These are phyloP conservation scores for Lipomyces mesembrius DNA, from an alignment of 805 yeast species.

Conservation along the genomic window DNA sequence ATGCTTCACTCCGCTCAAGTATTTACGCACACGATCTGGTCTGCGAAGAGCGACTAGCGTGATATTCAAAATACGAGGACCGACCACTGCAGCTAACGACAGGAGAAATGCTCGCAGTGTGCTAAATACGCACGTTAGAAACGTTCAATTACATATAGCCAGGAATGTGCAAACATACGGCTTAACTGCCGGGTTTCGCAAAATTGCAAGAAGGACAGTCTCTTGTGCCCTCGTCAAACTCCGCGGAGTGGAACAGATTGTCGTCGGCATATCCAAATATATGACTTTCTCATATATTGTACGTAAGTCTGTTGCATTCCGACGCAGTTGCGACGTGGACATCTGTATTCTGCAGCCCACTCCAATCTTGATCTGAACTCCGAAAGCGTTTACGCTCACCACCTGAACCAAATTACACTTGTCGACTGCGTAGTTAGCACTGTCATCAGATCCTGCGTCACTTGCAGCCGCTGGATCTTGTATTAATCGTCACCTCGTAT, in stretches of 20 bases:
- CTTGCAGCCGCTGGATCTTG: too few relatives aligned
- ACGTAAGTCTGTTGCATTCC: not conserved
- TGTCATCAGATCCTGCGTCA: not conserved
- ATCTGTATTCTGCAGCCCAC: not conserved
- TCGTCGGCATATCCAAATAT: not conserved
- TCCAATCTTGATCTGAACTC: not conserved
- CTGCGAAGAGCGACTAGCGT: constrained; percentile 1
- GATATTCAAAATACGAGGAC: constrained; percentile 21
- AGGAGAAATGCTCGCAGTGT: constrained; percentile 24
- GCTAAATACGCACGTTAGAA: constrained; percentile 4
- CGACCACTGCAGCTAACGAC: constrained; percentile 22
- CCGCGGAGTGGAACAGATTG: not conserved
- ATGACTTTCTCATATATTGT: not conserved
- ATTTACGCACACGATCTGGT: constrained; percentile 3
- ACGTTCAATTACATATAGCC: not conserved
- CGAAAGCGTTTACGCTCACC: not conserved
- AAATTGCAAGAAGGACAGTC: not conserved
- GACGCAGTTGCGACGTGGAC: not conserved
- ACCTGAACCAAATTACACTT: not conserved
- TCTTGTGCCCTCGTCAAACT: not conserved
- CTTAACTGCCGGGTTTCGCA: constrained; percentile 5
- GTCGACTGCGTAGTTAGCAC: not conserved
- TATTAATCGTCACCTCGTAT: too few relatives aligned
- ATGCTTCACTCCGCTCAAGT: constrained; percentile 15
- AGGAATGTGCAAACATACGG: not conserved